These are phyloP conservation scores for Fraxinus americana DNA, from an alignment of 257 asterid species.

Conservation along the genomic window DNA sequence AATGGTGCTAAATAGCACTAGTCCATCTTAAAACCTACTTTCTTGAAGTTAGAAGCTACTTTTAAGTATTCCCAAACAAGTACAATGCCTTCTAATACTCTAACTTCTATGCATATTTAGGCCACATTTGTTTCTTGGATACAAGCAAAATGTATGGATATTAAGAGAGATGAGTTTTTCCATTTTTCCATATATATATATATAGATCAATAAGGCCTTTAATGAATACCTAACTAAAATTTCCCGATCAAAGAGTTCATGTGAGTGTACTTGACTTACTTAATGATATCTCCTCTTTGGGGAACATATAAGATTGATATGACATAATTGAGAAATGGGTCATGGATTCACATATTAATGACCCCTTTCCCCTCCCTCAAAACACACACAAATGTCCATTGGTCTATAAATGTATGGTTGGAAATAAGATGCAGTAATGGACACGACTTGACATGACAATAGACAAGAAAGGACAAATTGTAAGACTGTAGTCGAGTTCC, in stretches of 20 bases:
- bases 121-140: constrained; percentile 29
- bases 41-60: neutral
- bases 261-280: constrained; percentile 47
- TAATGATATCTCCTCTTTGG: constrained; percentile 51
- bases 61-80: neutral
- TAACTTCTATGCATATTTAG: neutral
- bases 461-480: too few species aligned
- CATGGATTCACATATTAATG: constrained; percentile 39
- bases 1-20: too few species aligned
- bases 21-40: neutral
- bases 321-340: constrained; percentile 48
- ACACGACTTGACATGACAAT: neutral
- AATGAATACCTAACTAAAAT: constrained; percentile 44
- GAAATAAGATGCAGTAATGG: neutral
- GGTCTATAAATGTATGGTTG: too few species aligned
- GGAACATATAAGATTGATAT: constrained; percentile 56
- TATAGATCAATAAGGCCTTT: constrained; percentile 28
- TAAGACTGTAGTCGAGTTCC: neutral
- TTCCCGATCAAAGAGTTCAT: constrained; percentile 39
- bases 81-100: neutral
- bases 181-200: constrained; percentile 15
- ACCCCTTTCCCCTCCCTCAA: constrained; percentile 7
- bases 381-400: constrained; percentile 5
- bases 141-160: constrained; percentile 30
- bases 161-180: constrained; percentile 17